Evolutionary conservation across 768 basidiomycete genomes (phyloP).

Genomic region (Leccinum subgranulosum): DNA sequence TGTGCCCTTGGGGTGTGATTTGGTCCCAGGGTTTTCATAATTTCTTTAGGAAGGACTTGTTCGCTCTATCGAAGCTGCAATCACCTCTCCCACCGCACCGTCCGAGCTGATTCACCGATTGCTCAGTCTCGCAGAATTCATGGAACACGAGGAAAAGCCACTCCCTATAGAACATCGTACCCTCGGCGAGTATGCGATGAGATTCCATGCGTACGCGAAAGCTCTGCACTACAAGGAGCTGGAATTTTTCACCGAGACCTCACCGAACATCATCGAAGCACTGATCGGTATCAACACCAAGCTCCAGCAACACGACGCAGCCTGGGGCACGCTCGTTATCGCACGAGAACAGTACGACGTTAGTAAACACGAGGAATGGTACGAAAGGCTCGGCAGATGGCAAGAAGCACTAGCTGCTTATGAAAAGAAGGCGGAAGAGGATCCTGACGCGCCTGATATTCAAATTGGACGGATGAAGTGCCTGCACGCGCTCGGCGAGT

Average conservation of each 20-base stretch:
- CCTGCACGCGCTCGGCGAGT: conserved; percentile 95
- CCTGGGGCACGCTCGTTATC: conserved; percentile 91
- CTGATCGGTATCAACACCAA: conserved; percentile 96
- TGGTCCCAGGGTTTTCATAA: conserved; percentile 1
- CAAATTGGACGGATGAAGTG: conserved; percentile 94
- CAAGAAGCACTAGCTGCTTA: conserved; percentile 88
- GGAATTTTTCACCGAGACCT: conserved; percentile 92
- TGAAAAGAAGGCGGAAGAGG: conserved; percentile 71
- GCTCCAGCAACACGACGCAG: conserved; percentile 95
- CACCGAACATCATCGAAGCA: conserved; percentile 87
- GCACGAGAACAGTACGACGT: conserved; percentile 89
- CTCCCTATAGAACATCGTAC: conserved; percentile 92
- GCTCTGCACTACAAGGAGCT: conserved; percentile 98
- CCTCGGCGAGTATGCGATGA: conserved; percentile 90
- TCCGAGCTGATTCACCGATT: conserved; percentile 88
- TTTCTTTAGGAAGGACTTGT: conserved; percentile 84
- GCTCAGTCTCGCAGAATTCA: conserved; percentile 94
- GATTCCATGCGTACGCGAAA: conserved; percentile 94
- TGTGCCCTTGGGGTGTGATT: neutral
- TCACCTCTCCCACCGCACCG: conserved; percentile 73
- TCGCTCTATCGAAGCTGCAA: conserved; percentile 80
- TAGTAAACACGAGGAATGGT: conserved; percentile 96
- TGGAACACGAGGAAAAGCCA: conserved; percentile 98
- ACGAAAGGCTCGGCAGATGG: conserved; percentile 94
- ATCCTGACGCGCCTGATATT: conserved; percentile 72